Conservation (phyloP, 2,329 filamentous ascomycete species). For the Beauveria varroae region DNA sequence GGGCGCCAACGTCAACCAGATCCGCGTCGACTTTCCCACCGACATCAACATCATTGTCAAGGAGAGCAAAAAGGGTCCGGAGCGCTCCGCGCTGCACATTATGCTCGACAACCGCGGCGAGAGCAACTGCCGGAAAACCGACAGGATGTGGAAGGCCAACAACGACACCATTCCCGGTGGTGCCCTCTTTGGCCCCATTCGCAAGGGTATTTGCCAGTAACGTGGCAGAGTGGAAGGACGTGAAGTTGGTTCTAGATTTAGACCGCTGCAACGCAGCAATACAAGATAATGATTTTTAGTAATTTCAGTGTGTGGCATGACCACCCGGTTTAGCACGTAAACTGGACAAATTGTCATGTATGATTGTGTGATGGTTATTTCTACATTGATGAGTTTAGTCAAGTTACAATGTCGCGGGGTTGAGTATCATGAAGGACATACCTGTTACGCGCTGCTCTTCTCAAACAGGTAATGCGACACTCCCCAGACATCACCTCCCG, state of each 20-base stretch:
- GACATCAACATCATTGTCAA: conserved; percentile 10
- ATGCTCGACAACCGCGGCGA: conserved; percentile 7
- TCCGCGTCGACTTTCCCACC: conserved; percentile 6
- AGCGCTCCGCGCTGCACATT: conserved; percentile 12
- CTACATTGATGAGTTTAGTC: too few relatives aligned
- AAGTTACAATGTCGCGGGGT: neutral
- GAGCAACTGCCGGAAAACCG: conserved; percentile 4
- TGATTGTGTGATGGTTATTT: too few relatives aligned
- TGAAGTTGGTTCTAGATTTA: neutral
- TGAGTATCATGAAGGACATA: too few relatives aligned
- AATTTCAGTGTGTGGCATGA: too few relatives aligned
- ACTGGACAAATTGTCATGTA: too few relatives aligned
- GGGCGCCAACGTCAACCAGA: conserved; percentile 1
- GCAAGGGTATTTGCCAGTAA: conserved; percentile 8
- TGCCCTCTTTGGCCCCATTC: conserved; percentile 8
- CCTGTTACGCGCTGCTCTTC: conserved; percentile 29
- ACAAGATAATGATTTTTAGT: neutral
- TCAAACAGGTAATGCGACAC: conserved; percentile 61
- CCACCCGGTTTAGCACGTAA: too few relatives aligned
- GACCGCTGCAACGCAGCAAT: neutral
- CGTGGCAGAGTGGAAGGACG: neutral
- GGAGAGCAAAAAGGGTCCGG: too few relatives aligned
- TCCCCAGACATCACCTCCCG: conserved; percentile 60
- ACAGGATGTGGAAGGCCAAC: conserved; percentile 2
- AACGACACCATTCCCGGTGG: conserved; percentile 7